Base-by-base conservation (phyloP, 2,329 filamentous ascomycete genomes). In the Colletotrichum brevisporum region DNA sequence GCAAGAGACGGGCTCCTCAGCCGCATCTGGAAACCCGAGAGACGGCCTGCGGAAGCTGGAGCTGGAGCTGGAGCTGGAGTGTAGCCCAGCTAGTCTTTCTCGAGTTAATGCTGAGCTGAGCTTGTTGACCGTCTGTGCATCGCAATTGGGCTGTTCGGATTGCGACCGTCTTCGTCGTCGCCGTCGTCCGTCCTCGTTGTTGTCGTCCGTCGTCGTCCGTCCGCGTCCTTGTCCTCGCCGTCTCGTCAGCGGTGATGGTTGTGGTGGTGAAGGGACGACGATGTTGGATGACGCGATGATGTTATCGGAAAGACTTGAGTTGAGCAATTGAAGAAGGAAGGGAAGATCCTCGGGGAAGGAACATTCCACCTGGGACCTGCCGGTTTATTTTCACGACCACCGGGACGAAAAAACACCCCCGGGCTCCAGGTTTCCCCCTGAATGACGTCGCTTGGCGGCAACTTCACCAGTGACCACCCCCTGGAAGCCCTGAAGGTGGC, bases 391-490 rank as follows among this genome's bases (percentile, higher is more conserved):
- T 43, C 57, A 27, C 13, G 36, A 47, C 48, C 6, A 36, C 21
- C 21, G 2, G 21, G 21, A 24, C 31, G 31, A 10, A 36, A 36
- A 36, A 10, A 8, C 31, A 8, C 31, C 31, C 31, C 27, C 27
- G n/a, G n/a, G n/a, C n/a, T n/a, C 27, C 27, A 8, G 31, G 26
- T 10, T 21, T 18, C 57, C 57, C 57, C 48, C 26, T 61, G 45
- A 52, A 68, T 58, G 65, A 65, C 65, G 66, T 68, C 60, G 53
- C 60, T 59, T 24, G 21, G 21, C 21, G 21, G 21, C 21, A 24
- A 24, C 21, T 24, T 24, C 21, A 24, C 21, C 21, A 24, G 21
- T 24, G 21, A 24, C 21, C 21, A 24, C 21, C 21, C 21, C 21
- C 21, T 24, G 21, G 21, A 24, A 24, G 21, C 21, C 21, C 21